Conservation (phyloP, 129 eudicot species). For the Chrysanthemum makinoi region DNA sequence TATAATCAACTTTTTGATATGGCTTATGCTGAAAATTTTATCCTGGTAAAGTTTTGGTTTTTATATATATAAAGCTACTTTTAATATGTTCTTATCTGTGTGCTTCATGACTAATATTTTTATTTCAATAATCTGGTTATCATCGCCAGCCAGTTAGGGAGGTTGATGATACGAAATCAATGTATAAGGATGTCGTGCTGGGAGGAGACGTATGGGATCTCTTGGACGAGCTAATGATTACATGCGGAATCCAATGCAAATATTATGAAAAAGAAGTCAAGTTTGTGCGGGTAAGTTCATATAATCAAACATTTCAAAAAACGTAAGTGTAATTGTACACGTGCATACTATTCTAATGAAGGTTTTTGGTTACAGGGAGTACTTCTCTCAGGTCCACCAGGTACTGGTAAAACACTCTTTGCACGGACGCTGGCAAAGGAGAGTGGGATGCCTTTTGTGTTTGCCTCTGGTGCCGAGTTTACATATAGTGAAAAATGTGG, state of each 20-base stretch:
- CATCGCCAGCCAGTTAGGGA: conserved; percentile 69
- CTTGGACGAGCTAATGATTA: conserved; percentile 90
- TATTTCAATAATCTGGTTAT: conserved; percentile 21
- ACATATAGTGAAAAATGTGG: conserved; percentile 91
- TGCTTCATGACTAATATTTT: conserved; percentile 15
- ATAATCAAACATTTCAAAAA: conserved; percentile 1
- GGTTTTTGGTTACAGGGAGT: conserved; percentile 58
- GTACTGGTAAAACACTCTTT: conserved; percentile 93
- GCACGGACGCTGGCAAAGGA: conserved; percentile 87
- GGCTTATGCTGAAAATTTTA: too few relatives aligned
- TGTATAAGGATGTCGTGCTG: conserved; percentile 79
- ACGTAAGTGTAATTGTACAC: background rate
- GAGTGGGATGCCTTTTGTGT: conserved; percentile 95
- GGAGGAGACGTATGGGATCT: conserved; percentile 99
- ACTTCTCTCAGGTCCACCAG: conserved; percentile 92
- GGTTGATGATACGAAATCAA: conserved; percentile 68
- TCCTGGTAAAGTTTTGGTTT: conserved; percentile 48
- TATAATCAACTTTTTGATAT: too few relatives aligned
- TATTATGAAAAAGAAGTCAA: conserved; percentile 78
- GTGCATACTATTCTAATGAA: background rate
- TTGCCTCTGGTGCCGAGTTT: conserved; percentile 95
- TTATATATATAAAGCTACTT: too few relatives aligned
- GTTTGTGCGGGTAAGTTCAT: background rate
- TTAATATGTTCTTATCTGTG: conserved; percentile 3
- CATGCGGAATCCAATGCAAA: conserved; percentile 83